These are phyloP conservation scores for Fusarium sp. DNA, from an alignment of 2,329 filamentous ascomycete genomes.

Conservation along the genomic window DNA sequence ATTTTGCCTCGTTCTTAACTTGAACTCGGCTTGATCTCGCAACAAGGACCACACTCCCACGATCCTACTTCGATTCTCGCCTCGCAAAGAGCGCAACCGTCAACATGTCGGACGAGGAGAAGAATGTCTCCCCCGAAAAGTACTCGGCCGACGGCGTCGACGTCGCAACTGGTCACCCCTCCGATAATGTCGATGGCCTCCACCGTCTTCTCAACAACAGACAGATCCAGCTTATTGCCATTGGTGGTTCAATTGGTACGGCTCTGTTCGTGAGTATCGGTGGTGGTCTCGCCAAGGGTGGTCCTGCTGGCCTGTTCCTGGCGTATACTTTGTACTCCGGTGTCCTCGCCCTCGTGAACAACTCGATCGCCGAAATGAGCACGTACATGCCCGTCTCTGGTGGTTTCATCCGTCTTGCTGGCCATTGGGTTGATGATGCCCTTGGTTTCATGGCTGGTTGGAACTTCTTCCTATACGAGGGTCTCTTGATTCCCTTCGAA, in stretches of 20 bases:
- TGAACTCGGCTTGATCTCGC: conserved; percentile 13
- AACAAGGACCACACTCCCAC: conserved; percentile 4
- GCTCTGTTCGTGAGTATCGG: conserved; percentile 73
- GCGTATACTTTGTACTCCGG: conserved; percentile 68
- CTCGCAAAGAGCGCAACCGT: conserved; percentile 20
- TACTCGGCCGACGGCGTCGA: conserved; percentile 42
- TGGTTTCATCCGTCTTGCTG: conserved; percentile 73
- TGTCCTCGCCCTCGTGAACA: conserved; percentile 72
- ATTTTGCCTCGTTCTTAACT: conserved; percentile 5
- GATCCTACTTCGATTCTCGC: background rate
- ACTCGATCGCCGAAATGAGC: conserved; percentile 74
- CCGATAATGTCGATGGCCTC: conserved; percentile 52
- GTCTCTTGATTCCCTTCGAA: conserved; percentile 58
- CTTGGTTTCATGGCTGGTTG: conserved; percentile 66
- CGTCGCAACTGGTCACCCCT: conserved; percentile 37
- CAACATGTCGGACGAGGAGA: conserved; percentile 45
- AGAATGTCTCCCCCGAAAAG: conserved; percentile 36
- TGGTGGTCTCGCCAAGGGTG: conserved; percentile 60
- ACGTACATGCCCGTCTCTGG: conserved; percentile 72
- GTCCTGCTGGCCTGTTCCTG: conserved; percentile 65
- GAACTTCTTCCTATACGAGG: conserved; percentile 61
- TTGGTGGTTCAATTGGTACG: conserved; percentile 69
- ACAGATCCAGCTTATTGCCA: conserved; percentile 69
- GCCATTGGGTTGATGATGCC: conserved; percentile 75
- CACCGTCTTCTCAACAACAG: conserved; percentile 65